These are phyloP conservation scores for Pythium scleroteichum DNA, from an alignment of 352 stramenopile genomes.

Conservation along the genomic window DNA sequence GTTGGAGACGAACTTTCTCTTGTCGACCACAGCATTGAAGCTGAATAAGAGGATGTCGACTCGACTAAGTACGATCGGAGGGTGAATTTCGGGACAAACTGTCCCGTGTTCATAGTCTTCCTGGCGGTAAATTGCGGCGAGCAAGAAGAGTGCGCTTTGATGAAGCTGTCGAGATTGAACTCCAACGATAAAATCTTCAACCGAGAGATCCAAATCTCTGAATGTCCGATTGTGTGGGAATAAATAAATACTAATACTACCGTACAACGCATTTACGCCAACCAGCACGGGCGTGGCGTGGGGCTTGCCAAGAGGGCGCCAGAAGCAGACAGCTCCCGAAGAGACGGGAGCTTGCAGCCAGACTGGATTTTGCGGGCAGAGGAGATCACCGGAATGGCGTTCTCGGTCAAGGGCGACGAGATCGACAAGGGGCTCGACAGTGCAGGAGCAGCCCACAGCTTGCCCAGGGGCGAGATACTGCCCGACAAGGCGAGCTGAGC, in stretches of 20 bases:
- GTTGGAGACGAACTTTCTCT: neutral
- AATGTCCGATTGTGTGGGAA: neutral
- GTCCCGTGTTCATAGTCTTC: too few species aligned
- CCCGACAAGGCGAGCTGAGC: slow-evolving; percentile 7
- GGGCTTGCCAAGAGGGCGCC: slow-evolving; percentile 23
- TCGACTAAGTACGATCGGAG: neutral
- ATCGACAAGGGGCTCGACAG: slow-evolving; percentile 19
- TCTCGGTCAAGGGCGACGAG: slow-evolving; percentile 10
- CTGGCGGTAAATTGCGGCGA: too few species aligned
- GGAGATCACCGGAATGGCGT: slow-evolving; percentile 25
- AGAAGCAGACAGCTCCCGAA: slow-evolving; percentile 30
- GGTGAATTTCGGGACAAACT: neutral
- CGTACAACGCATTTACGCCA: slow-evolving; percentile 17
- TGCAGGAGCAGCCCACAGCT: slow-evolving; percentile 23
- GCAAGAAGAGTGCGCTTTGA: too few species aligned
- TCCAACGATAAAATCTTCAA: too few species aligned
- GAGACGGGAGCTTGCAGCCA: slow-evolving; percentile 33
- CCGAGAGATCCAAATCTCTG: too few species aligned
- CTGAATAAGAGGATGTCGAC: neutral
- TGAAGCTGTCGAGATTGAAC: too few species aligned
- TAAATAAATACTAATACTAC: slow-evolving; percentile 28
- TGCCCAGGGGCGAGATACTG: slow-evolving; percentile 30
- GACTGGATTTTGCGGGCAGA: slow-evolving; percentile 27
- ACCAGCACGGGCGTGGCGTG: slow-evolving; percentile 31
- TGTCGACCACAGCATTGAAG: neutral